Conservation (phyloP, 345 rosid species). For the Gossypium ekmanianum region DNA sequence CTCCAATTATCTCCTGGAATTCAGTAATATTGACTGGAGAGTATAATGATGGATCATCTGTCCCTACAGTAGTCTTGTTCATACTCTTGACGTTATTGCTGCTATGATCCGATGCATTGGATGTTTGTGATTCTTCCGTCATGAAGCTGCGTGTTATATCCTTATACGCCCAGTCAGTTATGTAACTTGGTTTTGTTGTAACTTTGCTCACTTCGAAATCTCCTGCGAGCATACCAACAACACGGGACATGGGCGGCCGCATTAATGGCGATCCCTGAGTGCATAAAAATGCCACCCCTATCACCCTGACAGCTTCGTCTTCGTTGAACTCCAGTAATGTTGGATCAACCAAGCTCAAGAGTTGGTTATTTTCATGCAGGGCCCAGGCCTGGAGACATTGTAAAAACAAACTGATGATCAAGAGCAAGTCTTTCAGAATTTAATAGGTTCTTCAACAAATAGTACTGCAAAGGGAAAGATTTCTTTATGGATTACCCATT, state of each 20-base stretch:
- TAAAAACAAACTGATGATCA: constrained; percentile 2
- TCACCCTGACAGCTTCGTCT: constrained; percentile 42
- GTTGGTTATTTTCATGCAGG: constrained; percentile 39
- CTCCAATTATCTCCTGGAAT: not conserved
- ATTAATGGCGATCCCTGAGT: constrained; percentile 36
- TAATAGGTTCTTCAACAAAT: not conserved
- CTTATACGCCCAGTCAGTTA: constrained; percentile 50
- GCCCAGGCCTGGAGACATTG: constrained; percentile 46
- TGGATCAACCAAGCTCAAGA: constrained; percentile 37
- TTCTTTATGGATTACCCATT: constrained; percentile 43
- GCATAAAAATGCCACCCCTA: constrained; percentile 48
- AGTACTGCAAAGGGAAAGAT: not conserved
- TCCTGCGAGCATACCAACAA: constrained; percentile 42
- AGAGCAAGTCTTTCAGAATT: not conserved
- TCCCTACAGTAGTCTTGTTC: not conserved
- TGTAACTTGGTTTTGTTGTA: constrained; percentile 48
- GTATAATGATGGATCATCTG: not conserved
- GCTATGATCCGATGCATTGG: not conserved
- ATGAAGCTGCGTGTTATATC: constrained; percentile 19
- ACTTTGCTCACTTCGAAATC: constrained; percentile 45
- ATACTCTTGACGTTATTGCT: not conserved
- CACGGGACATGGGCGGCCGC: constrained; percentile 44
- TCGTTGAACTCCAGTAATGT: constrained; percentile 26
- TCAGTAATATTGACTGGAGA: not conserved
- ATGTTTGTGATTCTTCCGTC: constrained; percentile 2